Base-by-base conservation (phyloP, 2,329 filamentous ascomycete genomes). In the Fusarium buxicola region DNA sequence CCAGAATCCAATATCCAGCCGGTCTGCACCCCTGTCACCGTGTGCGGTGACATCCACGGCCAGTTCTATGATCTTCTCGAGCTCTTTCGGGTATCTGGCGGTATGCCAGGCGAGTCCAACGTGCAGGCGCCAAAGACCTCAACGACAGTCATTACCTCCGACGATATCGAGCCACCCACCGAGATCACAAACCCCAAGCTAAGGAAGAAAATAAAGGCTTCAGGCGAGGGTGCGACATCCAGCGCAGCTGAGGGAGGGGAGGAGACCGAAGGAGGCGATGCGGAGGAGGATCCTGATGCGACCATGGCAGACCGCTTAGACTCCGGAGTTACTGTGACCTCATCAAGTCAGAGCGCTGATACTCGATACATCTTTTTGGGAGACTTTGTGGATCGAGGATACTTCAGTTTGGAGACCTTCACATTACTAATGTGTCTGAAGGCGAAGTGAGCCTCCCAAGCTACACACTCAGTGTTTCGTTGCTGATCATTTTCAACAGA, bases 61-160 rank as follows among this genome's bases (percentile, higher is more conserved):
- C 95, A 99, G 80, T 98, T 98, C 77, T 98, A 99, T 80, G 95
- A 99, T 77, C 84, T 99, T 9, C 87, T 98, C 60, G 95, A 99
- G 81, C 88, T 99, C 45, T 99, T 99, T 79, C 90, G 94, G 50
- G 94, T 99, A 35, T 93, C 94, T 41, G 95, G 95, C 60, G 95
- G 95, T 66, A 97, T 98, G 92, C 95, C 95, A 10, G 92, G 92
- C 71, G 91, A 96, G 70, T 85, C 86, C 34, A 85, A 89, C 60
- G 83, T 88, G 24, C 85, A 93, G 72, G 80, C 86, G 12, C 89
- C 91, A 13, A 85, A 88, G 69, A 90, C 89, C 10, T 81, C 86
- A 27, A 88, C 89, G 8, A 87, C 88, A 9, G 85, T 93, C 65
- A 96, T 97, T 74, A 94, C 87, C 47, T 91, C 92, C n/a, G 91